A percentile compares a stretch with the other conserved stretches of the same genome.
phyloP scores from a whole-genome alignment of 2,329 filamentous ascomycete species.

The Colletotrichum sp. region DNA sequence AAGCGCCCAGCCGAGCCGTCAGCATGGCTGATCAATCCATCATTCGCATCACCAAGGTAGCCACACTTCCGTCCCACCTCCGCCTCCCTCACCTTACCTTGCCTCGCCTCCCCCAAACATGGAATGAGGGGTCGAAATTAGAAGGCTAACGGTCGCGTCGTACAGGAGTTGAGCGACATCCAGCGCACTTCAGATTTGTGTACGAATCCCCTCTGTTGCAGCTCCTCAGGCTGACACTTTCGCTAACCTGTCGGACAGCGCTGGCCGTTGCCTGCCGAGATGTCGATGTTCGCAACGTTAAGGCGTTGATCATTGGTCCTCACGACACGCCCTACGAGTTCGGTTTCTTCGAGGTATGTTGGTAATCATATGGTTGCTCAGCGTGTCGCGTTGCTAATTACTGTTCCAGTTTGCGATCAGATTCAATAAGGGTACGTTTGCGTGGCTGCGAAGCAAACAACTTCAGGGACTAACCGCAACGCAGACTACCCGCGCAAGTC shows the following conservation, averaged over 20 bases:
- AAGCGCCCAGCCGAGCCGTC: constrained; percentile 19
- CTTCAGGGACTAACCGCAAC: neutral
- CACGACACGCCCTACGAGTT: constrained; percentile 97
- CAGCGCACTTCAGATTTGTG: constrained; percentile 85
- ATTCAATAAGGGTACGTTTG: constrained; percentile 70
- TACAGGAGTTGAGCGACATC: constrained; percentile 84
- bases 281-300: constrained; percentile 85
- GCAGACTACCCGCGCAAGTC: constrained; percentile 82
- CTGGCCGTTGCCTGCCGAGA: constrained; percentile 89
- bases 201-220: constrained; percentile 47
- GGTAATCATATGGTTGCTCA: neutral
- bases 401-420: constrained; percentile 71
- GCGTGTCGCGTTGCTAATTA: constrained; percentile 28
- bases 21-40: constrained; percentile 84
- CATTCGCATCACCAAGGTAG: constrained; percentile 83
- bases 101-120: neutral
- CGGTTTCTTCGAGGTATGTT: constrained; percentile 88
- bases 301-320: constrained; percentile 88
- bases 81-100: neutral
- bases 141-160: constrained; percentile 5
- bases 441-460: neutral
- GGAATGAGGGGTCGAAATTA: neutral
- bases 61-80: constrained; percentile 27
- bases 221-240: neutral
- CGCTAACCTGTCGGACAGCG: constrained; percentile 51